Conservation (phyloP, 495 filamentous ascomycete species). For the Cudoniella acicularis region DNA sequence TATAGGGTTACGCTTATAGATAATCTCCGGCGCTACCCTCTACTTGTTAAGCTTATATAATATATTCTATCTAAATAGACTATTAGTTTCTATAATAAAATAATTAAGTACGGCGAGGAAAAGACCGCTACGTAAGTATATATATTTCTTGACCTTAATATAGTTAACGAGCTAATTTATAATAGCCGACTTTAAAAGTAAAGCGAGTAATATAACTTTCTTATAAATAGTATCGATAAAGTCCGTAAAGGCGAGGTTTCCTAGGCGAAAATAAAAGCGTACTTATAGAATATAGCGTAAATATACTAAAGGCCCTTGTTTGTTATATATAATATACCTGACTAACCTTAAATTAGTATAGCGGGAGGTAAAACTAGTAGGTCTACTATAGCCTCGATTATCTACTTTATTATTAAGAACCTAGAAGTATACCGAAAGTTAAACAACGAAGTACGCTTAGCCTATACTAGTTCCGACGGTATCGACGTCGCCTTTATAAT, state of each 20-base stretch:
- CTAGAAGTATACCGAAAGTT: neutral
- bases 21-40: conserved; percentile 10
- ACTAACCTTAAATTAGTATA: conserved; percentile 14
- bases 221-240: conserved; percentile 22
- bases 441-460: conserved; percentile 14
- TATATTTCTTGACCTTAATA: neutral
- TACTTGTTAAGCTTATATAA: conserved; percentile 1
- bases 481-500: conserved; percentile 20
- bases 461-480: conserved; percentile 5
- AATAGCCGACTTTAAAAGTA: conserved; percentile 6
- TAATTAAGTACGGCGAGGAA: conserved; percentile 3
- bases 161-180: neutral
- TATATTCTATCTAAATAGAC: conserved; percentile 4
- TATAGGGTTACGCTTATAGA: conserved; percentile 10
- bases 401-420: conserved; percentile 21
- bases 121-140: conserved; percentile 1
- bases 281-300: conserved; percentile 22
- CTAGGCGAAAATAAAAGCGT: conserved; percentile 20
- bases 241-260: conserved; percentile 25
- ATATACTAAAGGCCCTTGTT: neutral
- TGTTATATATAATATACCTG: neutral
- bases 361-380: conserved; percentile 28
- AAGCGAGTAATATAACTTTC: conserved; percentile 24
- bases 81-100: neutral
- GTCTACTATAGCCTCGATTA: conserved; percentile 19